A percentile compares a stretch with the other conserved stretches of the same genome.
phyloP scores from a whole-genome alignment of 2,329 filamentous ascomycete species.

The Paradendryphiella salina region DNA sequence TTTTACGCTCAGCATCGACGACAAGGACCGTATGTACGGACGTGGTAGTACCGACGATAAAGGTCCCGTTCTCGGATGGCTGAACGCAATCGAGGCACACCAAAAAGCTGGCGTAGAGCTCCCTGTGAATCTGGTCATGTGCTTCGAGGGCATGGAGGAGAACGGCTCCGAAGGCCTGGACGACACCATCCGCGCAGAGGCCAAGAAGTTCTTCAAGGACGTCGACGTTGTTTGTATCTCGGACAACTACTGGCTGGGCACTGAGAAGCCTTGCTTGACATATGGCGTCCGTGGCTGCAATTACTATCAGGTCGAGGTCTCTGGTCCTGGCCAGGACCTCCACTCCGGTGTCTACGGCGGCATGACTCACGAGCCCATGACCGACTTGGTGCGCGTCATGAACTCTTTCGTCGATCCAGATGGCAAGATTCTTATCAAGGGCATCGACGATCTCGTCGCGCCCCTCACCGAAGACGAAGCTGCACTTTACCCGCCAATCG shows the following conservation, averaged over 20 bases:
- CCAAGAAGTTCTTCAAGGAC: slow-evolving; percentile 92
- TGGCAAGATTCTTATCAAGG: slow-evolving; percentile 93
- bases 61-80: slow-evolving; percentile 93
- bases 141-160: slow-evolving; percentile 99
- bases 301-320: slow-evolving; percentile 93
- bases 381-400: slow-evolving; percentile 83
- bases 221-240: slow-evolving; percentile 97
- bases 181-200: slow-evolving; percentile 88
- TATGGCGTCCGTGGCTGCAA: slow-evolving; percentile 97
- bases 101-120: slow-evolving; percentile 92
- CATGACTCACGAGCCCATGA: slow-evolving; percentile 97
- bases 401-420: slow-evolving; percentile 82
- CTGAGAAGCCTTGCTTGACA: slow-evolving; percentile 96
- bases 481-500: slow-evolving; percentile 82
- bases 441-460: slow-evolving; percentile 90
- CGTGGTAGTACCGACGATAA: slow-evolving; percentile 97
- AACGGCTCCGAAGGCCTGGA: slow-evolving; percentile 96
- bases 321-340: slow-evolving; percentile 87
- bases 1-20: slow-evolving; percentile 83
- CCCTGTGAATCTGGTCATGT: slow-evolving; percentile 97
- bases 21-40: slow-evolving; percentile 93
- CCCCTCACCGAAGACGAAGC: slow-evolving; percentile 85
- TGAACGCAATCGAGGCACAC: slow-evolving; percentile 97
- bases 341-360: slow-evolving; percentile 98
- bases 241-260: slow-evolving; percentile 99